These are phyloP conservation scores for Fraxinus platypoda DNA, from an alignment of 305 asterid genomes.

Conservation along the genomic window DNA sequence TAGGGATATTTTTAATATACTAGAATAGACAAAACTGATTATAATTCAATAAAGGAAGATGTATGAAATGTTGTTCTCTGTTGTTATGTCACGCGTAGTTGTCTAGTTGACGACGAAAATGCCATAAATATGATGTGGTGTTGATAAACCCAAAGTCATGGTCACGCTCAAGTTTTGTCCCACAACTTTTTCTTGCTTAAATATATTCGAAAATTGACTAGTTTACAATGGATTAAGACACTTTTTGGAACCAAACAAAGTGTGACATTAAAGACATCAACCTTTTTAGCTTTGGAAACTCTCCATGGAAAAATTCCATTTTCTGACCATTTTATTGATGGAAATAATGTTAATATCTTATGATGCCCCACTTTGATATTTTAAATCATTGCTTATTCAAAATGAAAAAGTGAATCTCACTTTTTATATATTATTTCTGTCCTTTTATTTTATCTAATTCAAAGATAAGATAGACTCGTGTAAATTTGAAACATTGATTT, in stretches of 20 bases:
- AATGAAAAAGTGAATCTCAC: neutral
- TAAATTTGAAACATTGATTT: neutral
- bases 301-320: neutral
- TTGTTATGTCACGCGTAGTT: neutral
- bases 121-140: neutral
- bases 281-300: conserved; percentile 1
- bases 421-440: neutral
- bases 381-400: neutral
- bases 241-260: neutral
- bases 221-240: neutral
- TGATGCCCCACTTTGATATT: neutral
- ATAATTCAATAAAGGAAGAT: neutral
- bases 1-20: no score
- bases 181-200: neutral
- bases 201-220: conserved; percentile 9
- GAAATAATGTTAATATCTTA: neutral
- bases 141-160: neutral
- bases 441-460: neutral
- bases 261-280: neutral
- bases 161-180: neutral
- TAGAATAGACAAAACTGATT: no score
- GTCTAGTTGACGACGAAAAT: neutral
- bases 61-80: neutral
- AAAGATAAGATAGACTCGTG: neutral
- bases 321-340: conserved; percentile 16